phyloP scores from a whole-genome alignment of 192 early-diverging fungal genomes.

The Pilobolus umbonatus region DNA sequence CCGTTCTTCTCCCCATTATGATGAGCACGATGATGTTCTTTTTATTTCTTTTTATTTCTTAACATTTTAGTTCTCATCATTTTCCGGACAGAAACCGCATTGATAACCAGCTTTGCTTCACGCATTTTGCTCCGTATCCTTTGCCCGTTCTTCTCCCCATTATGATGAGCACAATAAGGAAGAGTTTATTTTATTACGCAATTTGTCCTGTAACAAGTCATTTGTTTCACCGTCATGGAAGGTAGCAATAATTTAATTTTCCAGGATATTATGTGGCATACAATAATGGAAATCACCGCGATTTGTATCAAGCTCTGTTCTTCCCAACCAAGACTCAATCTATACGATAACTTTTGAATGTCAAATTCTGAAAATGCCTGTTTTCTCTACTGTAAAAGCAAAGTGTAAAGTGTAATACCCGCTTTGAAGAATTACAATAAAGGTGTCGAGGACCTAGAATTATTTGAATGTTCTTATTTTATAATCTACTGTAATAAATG shows the following conservation, averaged over 20 bases:
- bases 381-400: slow-evolving; percentile 5
- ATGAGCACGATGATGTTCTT: neutral
- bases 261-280: slow-evolving; percentile 3
- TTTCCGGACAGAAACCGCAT: neutral
- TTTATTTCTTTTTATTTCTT: neutral
- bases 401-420: slow-evolving; percentile 4
- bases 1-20: neutral
- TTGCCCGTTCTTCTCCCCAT: slow-evolving; percentile 6
- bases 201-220: slow-evolving; percentile 5
- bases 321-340: slow-evolving; percentile 7
- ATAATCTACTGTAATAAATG: slow-evolving; percentile 1
- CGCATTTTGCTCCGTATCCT: slow-evolving; percentile 4
- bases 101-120: neutral
- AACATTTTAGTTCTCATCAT: neutral
- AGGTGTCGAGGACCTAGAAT: slow-evolving; percentile 5
- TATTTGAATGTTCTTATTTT: slow-evolving; percentile 2
- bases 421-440: slow-evolving; percentile 1
- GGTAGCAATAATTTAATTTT: slow-evolving; percentile 6
- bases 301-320: slow-evolving; percentile 3
- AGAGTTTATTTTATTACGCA: neutral
- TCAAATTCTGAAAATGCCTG: slow-evolving; percentile 6
- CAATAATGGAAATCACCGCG: slow-evolving; percentile 4
- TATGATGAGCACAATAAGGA: slow-evolving; percentile 1
- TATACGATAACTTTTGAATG: slow-evolving; percentile 6
- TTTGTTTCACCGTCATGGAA: slow-evolving; percentile 4